phyloP scores from a whole-genome alignment of 352 stramenopile genomes.

The Globisporangium splendens region DNA sequence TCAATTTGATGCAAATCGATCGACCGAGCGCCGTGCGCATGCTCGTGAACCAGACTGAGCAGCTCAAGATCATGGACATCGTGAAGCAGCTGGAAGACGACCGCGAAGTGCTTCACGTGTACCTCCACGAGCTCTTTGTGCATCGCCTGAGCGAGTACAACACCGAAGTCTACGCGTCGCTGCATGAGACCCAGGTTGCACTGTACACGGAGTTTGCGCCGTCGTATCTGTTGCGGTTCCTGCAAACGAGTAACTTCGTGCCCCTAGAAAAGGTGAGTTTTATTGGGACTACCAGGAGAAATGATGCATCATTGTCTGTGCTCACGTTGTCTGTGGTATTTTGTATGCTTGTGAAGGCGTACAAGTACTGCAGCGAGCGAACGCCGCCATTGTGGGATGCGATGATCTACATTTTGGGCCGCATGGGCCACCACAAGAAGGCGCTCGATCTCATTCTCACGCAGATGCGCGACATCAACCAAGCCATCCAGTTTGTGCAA shows the following conservation, averaged over 20 bases:
- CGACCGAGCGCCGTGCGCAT: conserved; percentile 64
- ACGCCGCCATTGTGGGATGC: conserved; percentile 73
- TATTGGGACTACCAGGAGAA: not conserved
- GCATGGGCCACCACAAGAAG: conserved; percentile 85
- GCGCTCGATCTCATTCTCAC: conserved; percentile 81
- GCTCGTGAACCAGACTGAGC: conserved; percentile 77
- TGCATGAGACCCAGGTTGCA: conserved; percentile 75
- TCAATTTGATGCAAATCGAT: conserved; percentile 78
- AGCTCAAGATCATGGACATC: conserved; percentile 74
- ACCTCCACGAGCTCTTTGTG: conserved; percentile 74
- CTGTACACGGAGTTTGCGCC: conserved; percentile 71
- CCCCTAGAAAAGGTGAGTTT: conserved; percentile 68
- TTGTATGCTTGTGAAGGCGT: conserved; percentile 33
- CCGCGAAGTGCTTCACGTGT: conserved; percentile 64
- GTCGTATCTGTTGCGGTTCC: conserved; percentile 62
- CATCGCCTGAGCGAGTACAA: conserved; percentile 77
- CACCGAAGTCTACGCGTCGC: conserved; percentile 57
- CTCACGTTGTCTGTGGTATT: not conserved
- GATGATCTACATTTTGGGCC: conserved; percentile 86
- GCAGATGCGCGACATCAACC: conserved; percentile 75
- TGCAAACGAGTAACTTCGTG: conserved; percentile 81
- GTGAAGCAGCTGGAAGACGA: conserved; percentile 73
- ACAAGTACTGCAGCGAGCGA: conserved; percentile 74
- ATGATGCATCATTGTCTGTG: no score
- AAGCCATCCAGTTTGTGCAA: conserved; percentile 82